Percentiles rank a stretch among this genome's conserved stretches.
phyloP scores from a whole-genome alignment of 495 filamentous ascomycete species.

The Amphirosellinia nigrospora region DNA sequence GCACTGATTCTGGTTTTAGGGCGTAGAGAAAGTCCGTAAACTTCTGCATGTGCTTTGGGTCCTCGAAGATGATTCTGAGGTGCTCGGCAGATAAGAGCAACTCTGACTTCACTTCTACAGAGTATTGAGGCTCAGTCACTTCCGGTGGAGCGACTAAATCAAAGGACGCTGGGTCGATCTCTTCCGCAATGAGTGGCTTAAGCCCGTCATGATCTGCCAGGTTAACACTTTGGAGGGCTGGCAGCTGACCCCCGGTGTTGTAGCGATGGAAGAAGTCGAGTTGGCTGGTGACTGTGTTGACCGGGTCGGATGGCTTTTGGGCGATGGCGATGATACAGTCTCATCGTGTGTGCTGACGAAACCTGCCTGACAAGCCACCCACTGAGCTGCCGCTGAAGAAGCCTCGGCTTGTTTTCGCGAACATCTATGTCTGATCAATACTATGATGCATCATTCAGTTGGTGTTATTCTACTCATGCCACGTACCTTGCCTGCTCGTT shows the following conservation, averaged over 20 bases:
- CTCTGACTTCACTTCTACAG: slow-evolving; percentile 66
- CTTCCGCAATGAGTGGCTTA: slow-evolving; percentile 54
- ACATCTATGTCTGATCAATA: not conserved
- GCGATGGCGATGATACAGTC: not conserved
- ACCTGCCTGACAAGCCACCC: slow-evolving; percentile 20
- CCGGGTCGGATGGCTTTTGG: slow-evolving; percentile 19
- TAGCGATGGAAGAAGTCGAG: slow-evolving; percentile 30
- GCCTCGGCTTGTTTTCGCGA: not conserved
- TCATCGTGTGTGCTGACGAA: slow-evolving; percentile 19
- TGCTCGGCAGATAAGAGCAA: slow-evolving; percentile 70
- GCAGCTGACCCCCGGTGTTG: slow-evolving; percentile 41
- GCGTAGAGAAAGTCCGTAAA: slow-evolving; percentile 71
- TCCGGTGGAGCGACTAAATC: slow-evolving; percentile 54
- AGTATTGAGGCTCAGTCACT: slow-evolving; percentile 41
- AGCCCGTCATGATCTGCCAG: slow-evolving; percentile 51
- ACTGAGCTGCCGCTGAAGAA: slow-evolving; percentile 21
- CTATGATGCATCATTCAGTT: not conserved
- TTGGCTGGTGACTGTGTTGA: slow-evolving; percentile 23
- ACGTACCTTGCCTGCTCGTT: not conserved
- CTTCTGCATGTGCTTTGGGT: slow-evolving; percentile 62
- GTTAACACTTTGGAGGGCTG: slow-evolving; percentile 42
- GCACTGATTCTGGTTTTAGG: slow-evolving; percentile 65
- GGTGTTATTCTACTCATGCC: not conserved
- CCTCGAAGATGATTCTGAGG: slow-evolving; percentile 66
- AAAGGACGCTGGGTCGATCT: slow-evolving; percentile 57